Percentiles rank a stretch among this genome's conserved stretches.
Evolutionary conservation across 108 stramenopile species (phyloP).

Genomic region (Cylindrotheca fusiformis): DNA sequence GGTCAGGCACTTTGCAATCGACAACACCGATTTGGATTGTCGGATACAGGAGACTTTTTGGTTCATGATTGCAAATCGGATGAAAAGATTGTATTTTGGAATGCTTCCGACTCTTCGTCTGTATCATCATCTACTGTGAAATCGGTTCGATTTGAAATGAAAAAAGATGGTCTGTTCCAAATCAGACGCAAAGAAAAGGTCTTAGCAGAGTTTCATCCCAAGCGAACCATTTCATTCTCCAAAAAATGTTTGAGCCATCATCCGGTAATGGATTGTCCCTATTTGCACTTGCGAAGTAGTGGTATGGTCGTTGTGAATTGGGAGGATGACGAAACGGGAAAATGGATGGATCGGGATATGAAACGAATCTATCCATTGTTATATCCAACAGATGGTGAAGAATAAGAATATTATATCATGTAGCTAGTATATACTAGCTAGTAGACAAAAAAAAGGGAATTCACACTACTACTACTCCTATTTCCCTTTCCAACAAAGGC

Average conservation of each 20-base stretch:
- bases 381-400: too few species aligned
- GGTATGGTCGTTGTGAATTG: slow-evolving; percentile 2
- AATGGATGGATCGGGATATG: slow-evolving; percentile 6
- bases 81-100: not conserved
- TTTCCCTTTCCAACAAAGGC: too few species aligned
- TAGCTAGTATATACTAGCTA: too few species aligned
- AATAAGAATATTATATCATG: too few species aligned
- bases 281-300: not conserved
- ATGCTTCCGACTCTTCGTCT: not conserved
- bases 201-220: not conserved
- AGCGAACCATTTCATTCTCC: not conserved
- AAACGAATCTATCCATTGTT: not conserved
- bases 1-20: slow-evolving; percentile 2
- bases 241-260: not conserved
- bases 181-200: not conserved
- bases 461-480: too few species aligned
- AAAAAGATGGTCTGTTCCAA: not conserved
- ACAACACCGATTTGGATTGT: not conserved
- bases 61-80: not conserved
- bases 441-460: too few species aligned
- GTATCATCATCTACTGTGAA: not conserved
- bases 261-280: slow-evolving; percentile 3
- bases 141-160: not conserved
- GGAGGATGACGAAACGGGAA: not conserved
- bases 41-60: not conserved